These are phyloP conservation scores for Neonectria neomacrospora DNA, from an alignment of 2,329 filamentous ascomycete genomes.

Conservation along the genomic window DNA sequence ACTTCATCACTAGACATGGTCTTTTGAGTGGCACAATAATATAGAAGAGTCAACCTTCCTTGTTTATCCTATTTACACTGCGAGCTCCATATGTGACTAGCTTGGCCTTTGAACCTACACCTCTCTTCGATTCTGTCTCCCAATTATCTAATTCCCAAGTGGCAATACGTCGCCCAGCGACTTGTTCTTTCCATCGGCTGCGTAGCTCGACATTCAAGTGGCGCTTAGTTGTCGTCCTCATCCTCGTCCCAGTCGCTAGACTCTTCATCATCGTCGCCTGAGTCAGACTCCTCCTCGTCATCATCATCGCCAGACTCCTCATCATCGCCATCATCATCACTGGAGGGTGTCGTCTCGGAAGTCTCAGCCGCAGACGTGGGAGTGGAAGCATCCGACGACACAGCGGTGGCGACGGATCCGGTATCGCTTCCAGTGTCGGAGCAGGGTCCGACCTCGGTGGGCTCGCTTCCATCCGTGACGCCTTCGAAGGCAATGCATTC, in stretches of 20 bases:
- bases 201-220: not conserved
- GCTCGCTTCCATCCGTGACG: slow-evolving; percentile 43
- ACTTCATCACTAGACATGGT: too few species aligned
- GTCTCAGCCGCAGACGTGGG: slow-evolving; percentile 7
- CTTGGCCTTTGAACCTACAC: slow-evolving; percentile 7
- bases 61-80: not conserved
- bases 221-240: slow-evolving; percentile 9
- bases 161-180: slow-evolving; percentile 11
- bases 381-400: not conserved
- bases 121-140: slow-evolving; percentile 10
- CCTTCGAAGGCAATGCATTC: slow-evolving; percentile 40
- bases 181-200: not conserved
- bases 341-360: slow-evolving; percentile 21
- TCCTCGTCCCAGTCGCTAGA: slow-evolving; percentile 8
- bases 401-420: slow-evolving; percentile 9
- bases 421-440: slow-evolving; percentile 17
- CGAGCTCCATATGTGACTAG: slow-evolving; percentile 1
- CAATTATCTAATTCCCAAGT: slow-evolving; percentile 10
- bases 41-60: not conserved
- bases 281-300: too few species aligned
- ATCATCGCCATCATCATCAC: slow-evolving; percentile 1
- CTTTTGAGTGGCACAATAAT: not conserved
- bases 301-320: slow-evolving; percentile 17
- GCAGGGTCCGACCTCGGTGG: slow-evolving; percentile 39
- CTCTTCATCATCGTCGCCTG: slow-evolving; percentile 17